Conservation (phyloP, 257 asterid genomes). For the Cruciata laevipes region DNA sequence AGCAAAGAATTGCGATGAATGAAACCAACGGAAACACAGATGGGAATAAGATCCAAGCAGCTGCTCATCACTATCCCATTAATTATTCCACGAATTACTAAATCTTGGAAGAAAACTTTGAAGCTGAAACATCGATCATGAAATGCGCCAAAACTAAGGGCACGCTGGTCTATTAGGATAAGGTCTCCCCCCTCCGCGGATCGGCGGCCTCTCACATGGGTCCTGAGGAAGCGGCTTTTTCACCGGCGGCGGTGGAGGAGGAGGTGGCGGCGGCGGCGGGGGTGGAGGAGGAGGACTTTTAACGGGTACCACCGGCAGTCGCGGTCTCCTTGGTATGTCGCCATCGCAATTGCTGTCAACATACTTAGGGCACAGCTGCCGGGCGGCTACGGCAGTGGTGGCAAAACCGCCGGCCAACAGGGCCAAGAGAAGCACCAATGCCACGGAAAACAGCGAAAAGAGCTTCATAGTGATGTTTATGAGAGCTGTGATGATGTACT, state of each 20-base stretch:
- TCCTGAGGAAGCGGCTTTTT: background rate
- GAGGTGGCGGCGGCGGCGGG: background rate
- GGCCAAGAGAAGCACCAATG: background rate
- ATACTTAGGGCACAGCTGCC: background rate
- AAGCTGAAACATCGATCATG: background rate
- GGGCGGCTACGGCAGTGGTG: background rate
- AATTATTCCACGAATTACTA: too few relatives aligned
- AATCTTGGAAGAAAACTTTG: too few relatives aligned
- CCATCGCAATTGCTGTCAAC: background rate
- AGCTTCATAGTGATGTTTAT: slow-evolving; percentile 1
- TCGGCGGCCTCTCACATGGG: background rate
- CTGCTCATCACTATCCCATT: too few relatives aligned
- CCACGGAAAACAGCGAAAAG: background rate
- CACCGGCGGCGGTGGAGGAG: background rate
- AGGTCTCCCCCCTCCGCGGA: background rate
- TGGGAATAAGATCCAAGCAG: too few relatives aligned
- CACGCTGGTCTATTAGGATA: background rate
- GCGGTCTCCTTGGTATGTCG: background rate
- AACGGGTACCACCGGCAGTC: background rate
- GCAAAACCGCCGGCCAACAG: background rate
- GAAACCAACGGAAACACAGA: too few relatives aligned
- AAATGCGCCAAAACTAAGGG: background rate
- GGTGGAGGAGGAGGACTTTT: background rate
- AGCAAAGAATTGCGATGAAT: too few relatives aligned
- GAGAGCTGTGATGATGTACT: background rate